Base-by-base conservation (phyloP, 1,139 yeast genomes). In the Petasospora rhodanensis region DNA sequence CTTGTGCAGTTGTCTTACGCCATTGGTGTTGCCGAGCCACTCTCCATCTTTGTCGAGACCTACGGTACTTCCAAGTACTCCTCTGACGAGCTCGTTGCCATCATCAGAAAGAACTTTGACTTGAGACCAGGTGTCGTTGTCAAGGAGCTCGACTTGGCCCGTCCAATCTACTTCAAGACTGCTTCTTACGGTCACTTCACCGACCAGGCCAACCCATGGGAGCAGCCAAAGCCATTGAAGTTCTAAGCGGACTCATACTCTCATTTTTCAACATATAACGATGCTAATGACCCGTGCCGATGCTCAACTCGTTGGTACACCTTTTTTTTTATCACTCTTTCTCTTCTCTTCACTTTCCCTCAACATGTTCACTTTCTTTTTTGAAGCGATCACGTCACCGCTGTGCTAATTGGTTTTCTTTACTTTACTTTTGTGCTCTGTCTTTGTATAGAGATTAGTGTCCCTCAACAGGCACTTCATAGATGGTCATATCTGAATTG, bases 131-230 rank as follows among this genome's bases (percentile, higher is more conserved):
- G 99, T 84, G 94, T 85, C 55, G 79, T 91, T 67, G 98, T 93
- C 62, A 85, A 72, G 68, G 96, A 89, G 66, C 80, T 91, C 62
- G 93, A 89, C 64, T 78, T 91, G 64, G 98, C 97, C 48, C 86
- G 95, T 72, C 98, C 99, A 67, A 91, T 93, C 68, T 91, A 93
- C 77, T 80, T 86, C 73, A 84, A 91, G 80, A 91, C 98, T 57
- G 98, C 98, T 57, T 83, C 96, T 40, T 89, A 91, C 67, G 99
- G 98, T 62, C 99, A 91, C 72, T 91, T 91, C 82, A 93, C 99
- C 62, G 85, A 91, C 84, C 99, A 89, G 77, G 84, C 82, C 61
- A 83, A 85, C 78, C 73, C 96, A 56, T 91, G 98, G 98, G 98
- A 91, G 76, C 79, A 85, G 70, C 96, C 97, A 68, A 86, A 86